Evolutionary conservation across 2,329 filamentous ascomycete genomes (phyloP).

Genomic region (Claviceps africana): DNA sequence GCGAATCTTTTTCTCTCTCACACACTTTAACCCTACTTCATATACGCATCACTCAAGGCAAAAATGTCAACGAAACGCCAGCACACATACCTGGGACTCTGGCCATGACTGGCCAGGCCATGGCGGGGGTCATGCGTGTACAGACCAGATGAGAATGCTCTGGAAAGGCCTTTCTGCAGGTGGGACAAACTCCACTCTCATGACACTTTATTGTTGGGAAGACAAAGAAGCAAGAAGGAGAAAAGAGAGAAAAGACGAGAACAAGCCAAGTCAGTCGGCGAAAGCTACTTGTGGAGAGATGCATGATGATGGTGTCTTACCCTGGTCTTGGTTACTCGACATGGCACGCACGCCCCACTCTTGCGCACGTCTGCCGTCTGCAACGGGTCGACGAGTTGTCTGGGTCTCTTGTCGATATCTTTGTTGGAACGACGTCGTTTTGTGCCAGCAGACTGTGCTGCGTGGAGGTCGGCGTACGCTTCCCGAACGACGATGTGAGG

Average conservation of each 20-base stretch:
- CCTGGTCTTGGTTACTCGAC: slow-evolving; percentile 32
- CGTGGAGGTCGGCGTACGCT: slow-evolving; percentile 12
- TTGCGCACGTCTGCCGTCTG: slow-evolving; percentile 36
- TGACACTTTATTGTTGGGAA: slow-evolving; percentile 17
- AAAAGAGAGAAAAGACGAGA: background rate
- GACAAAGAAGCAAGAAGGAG: background rate
- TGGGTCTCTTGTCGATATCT: slow-evolving; percentile 21
- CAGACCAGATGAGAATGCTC: slow-evolving; percentile 26
- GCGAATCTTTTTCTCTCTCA: background rate
- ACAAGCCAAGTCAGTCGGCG: slow-evolving; percentile 12
- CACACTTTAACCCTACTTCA: background rate
- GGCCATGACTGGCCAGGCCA: slow-evolving; percentile 25
- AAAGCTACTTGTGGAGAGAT: slow-evolving; percentile 6
- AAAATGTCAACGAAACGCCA: slow-evolving; percentile 3
- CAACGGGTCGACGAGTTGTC: slow-evolving; percentile 25
- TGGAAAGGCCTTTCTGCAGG: slow-evolving; percentile 27
- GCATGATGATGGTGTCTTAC: slow-evolving; percentile 22
- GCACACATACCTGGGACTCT: slow-evolving; percentile 21
- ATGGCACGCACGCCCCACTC: slow-evolving; percentile 33
- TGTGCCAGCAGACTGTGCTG: slow-evolving; percentile 15
- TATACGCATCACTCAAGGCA: background rate
- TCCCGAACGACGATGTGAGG: slow-evolving; percentile 19
- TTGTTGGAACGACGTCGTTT: slow-evolving; percentile 23
- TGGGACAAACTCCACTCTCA: slow-evolving; percentile 27
- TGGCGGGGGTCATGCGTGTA: slow-evolving; percentile 23